These are phyloP conservation scores for Calonectria pauciramosa DNA, from an alignment of 2,329 filamentous ascomycete species.

Conservation along the genomic window DNA sequence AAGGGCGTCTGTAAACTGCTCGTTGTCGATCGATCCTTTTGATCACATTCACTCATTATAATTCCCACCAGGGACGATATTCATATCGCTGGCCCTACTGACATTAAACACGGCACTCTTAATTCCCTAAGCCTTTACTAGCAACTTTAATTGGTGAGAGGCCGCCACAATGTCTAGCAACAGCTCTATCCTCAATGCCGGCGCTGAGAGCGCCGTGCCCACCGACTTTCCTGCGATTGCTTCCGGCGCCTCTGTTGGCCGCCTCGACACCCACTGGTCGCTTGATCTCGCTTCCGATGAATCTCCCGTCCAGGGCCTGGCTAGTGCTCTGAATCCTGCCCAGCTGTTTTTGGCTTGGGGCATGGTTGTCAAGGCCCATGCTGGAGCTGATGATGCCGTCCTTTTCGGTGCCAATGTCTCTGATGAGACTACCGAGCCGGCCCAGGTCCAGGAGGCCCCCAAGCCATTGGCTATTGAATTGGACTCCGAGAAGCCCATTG, in stretches of 20 bases:
- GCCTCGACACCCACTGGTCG: conserved; percentile 8
- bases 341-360: conserved; percentile 7
- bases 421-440: neutral
- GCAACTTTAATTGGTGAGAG: neutral
- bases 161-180: neutral
- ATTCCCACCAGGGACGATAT: conserved; percentile 1
- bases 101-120: neutral
- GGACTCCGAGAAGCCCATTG: neutral
- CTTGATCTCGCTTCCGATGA: neutral
- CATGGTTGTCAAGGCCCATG: conserved; percentile 7
- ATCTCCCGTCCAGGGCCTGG: conserved; percentile 1
- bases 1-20: conserved; percentile 10
- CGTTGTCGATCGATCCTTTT: conserved; percentile 3
- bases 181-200: conserved; percentile 5
- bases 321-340: conserved; percentile 1
- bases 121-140: neutral
- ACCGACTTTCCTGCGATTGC: neutral
- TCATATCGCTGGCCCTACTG: neutral
- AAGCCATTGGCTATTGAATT: neutral
- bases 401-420: neutral
- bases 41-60: conserved; percentile 9
- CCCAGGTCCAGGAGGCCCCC: neutral
- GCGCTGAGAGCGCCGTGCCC: neutral
- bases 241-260: neutral
- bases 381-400: neutral